These are phyloP conservation scores for Tilletia setariae DNA, from an alignment of 1,284 basidiomycete species.

Conservation along the genomic window DNA sequence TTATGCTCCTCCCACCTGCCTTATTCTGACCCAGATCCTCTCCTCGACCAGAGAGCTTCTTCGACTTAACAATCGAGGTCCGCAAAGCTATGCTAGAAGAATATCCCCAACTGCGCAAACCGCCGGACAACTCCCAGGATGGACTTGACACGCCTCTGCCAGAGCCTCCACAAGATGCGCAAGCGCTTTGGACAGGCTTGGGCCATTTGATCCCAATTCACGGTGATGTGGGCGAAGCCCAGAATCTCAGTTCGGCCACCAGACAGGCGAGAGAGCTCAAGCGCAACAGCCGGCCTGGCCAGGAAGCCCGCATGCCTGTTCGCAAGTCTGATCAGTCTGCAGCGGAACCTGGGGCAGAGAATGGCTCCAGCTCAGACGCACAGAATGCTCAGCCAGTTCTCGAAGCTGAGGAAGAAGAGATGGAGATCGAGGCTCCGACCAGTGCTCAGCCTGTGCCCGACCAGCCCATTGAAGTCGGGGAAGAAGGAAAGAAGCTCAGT, in stretches of 20 bases:
- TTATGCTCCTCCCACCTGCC: no score
- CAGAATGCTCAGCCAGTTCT: neutral
- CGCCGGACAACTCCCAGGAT: constrained; percentile 67
- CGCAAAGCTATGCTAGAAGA: constrained; percentile 43
- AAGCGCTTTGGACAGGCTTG: constrained; percentile 65
- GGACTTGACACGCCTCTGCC: constrained; percentile 81
- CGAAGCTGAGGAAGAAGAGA: neutral
- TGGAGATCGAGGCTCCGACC: neutral
- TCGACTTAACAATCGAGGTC: constrained; percentile 50
- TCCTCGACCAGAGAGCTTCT: constrained; percentile 62
- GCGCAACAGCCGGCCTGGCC: constrained; percentile 32
- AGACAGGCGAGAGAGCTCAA: constrained; percentile 38
- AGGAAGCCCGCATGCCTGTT: neutral
- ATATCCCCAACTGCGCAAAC: constrained; percentile 69
- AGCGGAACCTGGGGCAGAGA: neutral
- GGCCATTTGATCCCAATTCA: constrained; percentile 70
- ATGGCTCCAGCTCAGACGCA: neutral
- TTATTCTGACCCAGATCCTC: constrained; percentile 80
- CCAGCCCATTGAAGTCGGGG: constrained; percentile 9
- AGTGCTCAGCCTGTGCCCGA: constrained; percentile 1
- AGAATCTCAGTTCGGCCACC: neutral
- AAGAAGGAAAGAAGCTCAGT: neutral
- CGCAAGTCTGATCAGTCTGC: neutral
- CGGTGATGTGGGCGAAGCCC: constrained; percentile 49
- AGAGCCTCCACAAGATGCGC: constrained; percentile 63